A percentile compares a stretch with the other conserved stretches of the same genome.
Evolutionary conservation across 2,329 filamentous ascomycete species (phyloP).

Genomic region (Aspergillus latus): DNA sequence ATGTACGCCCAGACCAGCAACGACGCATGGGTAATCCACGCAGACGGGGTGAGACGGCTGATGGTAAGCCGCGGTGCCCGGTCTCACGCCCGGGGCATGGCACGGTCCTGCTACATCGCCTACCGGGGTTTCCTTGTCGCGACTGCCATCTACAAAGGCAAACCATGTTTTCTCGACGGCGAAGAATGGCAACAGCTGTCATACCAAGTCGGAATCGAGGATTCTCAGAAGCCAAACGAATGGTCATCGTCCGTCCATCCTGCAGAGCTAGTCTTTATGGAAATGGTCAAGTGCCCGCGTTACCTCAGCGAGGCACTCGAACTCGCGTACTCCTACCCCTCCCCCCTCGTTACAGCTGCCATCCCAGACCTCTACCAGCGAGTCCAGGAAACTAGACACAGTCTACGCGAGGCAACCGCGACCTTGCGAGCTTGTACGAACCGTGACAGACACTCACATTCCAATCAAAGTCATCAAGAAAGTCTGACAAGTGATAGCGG

Average conservation of each 20-base stretch:
- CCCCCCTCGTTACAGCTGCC: conserved; percentile 2
- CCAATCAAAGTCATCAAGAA: not conserved
- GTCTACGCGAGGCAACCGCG: not conserved
- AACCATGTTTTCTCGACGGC: conserved; percentile 38
- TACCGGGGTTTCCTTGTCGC: conserved; percentile 41
- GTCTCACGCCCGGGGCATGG: conserved; percentile 32
- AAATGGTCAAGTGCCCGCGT: conserved; percentile 30
- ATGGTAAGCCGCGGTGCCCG: conserved; percentile 37
- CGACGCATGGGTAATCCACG: conserved; percentile 39
- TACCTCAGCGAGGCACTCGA: conserved; percentile 26
- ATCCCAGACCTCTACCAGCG: conserved; percentile 5
- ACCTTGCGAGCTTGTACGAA: conserved; percentile 3
- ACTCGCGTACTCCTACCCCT: conserved; percentile 2
- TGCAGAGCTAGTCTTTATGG: conserved; percentile 24
- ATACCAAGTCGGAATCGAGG: conserved; percentile 25
- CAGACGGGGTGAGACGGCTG: conserved; percentile 36
- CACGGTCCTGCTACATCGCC: conserved; percentile 36
- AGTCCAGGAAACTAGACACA: not conserved
- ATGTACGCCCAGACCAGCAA: conserved; percentile 40
- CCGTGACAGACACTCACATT: not conserved
- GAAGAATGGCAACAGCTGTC: conserved; percentile 35
- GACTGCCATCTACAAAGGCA: conserved; percentile 33
- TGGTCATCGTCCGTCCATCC: conserved; percentile 10
- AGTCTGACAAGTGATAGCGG: conserved; percentile 1
- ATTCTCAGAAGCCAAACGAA: conserved; percentile 15